Conservation (phyloP, 192 early-diverging fungal genomes). For the Borealophlyctis nickersoniae region DNA sequence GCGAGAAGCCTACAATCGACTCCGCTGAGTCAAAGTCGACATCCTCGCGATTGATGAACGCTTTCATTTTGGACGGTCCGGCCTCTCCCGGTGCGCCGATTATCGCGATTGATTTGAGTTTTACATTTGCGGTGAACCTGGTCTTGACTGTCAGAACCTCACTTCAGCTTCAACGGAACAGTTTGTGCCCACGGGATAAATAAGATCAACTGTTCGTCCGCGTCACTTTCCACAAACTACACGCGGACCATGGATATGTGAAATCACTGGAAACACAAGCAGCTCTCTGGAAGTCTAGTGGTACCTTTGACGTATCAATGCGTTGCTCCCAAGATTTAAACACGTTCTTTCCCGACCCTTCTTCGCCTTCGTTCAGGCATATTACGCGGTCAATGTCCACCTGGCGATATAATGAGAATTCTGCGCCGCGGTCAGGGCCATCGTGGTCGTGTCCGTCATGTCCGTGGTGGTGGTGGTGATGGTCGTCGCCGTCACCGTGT, state of each 20-base stretch:
- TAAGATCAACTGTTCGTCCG: conserved; percentile 88
- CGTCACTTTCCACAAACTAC: conserved; percentile 73
- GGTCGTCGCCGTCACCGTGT: conserved; percentile 47
- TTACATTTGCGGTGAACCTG: conserved; percentile 85
- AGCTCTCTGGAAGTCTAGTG: no score
- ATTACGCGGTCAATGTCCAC: conserved; percentile 76
- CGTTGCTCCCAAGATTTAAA: conserved; percentile 87
- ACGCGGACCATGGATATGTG: no score
- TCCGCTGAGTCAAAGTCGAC: conserved; percentile 88
- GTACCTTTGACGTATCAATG: conserved; percentile 65
- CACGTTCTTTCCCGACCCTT: conserved; percentile 62
- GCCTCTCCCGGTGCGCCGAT: conserved; percentile 57
- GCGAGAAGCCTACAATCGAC: conserved; percentile 51
- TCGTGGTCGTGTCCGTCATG: conserved; percentile 71
- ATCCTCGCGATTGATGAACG: conserved; percentile 85
- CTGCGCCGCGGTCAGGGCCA: conserved; percentile 41
- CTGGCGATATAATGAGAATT: conserved; percentile 63
- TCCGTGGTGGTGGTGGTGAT: conserved; percentile 67
- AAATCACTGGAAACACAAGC: no score
- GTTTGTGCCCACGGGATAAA: conserved; percentile 69
- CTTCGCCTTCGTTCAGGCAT: conserved; percentile 75
- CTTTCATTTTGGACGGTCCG: conserved; percentile 71
- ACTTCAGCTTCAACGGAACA: not conserved
- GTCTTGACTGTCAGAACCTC: not conserved
- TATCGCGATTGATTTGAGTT: conserved; percentile 85